Conservation (phyloP, 176 grass and related monocot genomes). For the Juncus effusus region DNA sequence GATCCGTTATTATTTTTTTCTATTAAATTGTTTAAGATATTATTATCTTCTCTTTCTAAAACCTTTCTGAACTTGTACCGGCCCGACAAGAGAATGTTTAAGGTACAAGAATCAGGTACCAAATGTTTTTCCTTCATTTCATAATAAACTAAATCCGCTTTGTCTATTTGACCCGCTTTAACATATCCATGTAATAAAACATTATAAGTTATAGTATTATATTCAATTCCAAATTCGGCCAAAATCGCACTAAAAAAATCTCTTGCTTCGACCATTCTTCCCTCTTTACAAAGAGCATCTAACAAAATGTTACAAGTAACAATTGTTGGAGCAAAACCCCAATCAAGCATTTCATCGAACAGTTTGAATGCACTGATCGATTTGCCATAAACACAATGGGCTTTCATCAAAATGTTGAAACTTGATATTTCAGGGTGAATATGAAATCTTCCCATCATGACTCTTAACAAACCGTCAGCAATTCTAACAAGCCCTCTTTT, state of each 20-base stretch:
- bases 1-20: conserved; percentile 26
- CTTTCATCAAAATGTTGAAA: conserved; percentile 93
- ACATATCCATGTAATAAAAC: conserved; percentile 80
- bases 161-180: conserved; percentile 58
- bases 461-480: conserved; percentile 32
- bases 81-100: conserved; percentile 76
- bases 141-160: conserved; percentile 41
- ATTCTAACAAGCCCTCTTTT: conserved; percentile 42
- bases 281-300: conserved; percentile 44
- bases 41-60: conserved; percentile 19
- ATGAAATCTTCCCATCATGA: conserved; percentile 49
- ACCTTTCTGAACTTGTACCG: conserved; percentile 53
- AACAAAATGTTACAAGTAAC: conserved; percentile 85
- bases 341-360: conserved; percentile 53
- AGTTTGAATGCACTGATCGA: conserved; percentile 51
- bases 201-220: conserved; percentile 76
- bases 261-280: conserved; percentile 65
- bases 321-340: conserved; percentile 31
- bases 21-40: conserved; percentile 34
- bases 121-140: conserved; percentile 65
- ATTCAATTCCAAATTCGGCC: conserved; percentile 41
- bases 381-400: conserved; percentile 43
- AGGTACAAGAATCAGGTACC: conserved; percentile 70
- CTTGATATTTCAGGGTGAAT: conserved; percentile 47
- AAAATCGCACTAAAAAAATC: conserved; percentile 52